Evolutionary conservation across 805 yeast species (phyloP).

Genomic region (Monosporozyma aquatica): DNA sequence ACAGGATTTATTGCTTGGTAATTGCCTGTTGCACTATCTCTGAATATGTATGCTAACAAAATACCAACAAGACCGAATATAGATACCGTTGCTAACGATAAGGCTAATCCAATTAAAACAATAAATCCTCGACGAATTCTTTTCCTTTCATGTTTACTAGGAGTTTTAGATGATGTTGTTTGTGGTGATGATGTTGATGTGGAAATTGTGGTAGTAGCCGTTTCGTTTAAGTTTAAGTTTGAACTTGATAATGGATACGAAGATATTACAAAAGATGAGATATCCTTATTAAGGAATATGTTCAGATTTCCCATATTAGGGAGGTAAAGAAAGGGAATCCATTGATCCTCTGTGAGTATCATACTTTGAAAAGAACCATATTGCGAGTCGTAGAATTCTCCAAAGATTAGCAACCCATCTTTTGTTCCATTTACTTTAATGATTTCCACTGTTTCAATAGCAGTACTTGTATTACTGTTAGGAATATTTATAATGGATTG

Average conservation of each 20-base stretch:
- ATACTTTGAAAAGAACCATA: conserved; percentile 25
- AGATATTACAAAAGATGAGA: conserved; percentile 14
- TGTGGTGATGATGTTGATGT: conserved; percentile 13
- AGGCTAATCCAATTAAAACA: conserved; percentile 59
- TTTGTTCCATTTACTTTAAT: neutral
- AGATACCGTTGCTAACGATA: conserved; percentile 46
- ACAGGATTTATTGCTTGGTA: conserved; percentile 43
- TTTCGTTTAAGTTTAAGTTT: no score
- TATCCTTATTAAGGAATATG: conserved; percentile 31
- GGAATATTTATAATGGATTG: conserved; percentile 9
- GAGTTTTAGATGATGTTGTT: conserved; percentile 9
- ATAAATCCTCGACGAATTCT: conserved; percentile 47
- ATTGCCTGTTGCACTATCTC: conserved; percentile 31
- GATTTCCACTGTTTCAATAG: conserved; percentile 3
- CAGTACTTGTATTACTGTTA: conserved; percentile 5
- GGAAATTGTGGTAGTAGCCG: conserved; percentile 10
- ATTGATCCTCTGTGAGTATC: conserved; percentile 17
- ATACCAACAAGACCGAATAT: conserved; percentile 36
- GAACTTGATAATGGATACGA: conserved; percentile 14
- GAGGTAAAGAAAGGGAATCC: conserved; percentile 22
- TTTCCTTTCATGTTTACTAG: conserved; percentile 9
- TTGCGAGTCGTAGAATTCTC: conserved; percentile 31
- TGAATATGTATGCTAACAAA: conserved; percentile 28
- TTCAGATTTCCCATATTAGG: neutral
- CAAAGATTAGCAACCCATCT: conserved; percentile 29